Conservation (phyloP, 805 yeast species). For the Ogataea pilisensis region DNA sequence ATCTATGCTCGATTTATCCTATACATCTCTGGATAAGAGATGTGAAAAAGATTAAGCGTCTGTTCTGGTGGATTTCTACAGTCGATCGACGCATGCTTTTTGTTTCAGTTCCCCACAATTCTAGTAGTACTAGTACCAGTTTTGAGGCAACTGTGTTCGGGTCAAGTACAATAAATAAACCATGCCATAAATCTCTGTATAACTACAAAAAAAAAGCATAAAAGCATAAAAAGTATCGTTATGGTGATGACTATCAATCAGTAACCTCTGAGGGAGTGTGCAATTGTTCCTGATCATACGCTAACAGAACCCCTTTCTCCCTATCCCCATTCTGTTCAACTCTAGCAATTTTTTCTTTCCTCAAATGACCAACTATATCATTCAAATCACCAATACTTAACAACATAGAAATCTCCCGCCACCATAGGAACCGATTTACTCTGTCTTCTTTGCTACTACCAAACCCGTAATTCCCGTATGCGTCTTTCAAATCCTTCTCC, state of each 20-base stretch:
- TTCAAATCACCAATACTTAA: slow-evolving; percentile 23
- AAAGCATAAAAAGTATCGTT: neutral
- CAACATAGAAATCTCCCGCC: slow-evolving; percentile 34
- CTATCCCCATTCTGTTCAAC: slow-evolving; percentile 3
- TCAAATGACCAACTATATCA: slow-evolving; percentile 18
- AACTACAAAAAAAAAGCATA: neutral
- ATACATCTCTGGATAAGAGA: neutral
- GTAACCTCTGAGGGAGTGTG: neutral
- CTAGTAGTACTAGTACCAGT: too few species aligned
- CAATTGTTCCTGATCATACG: neutral
- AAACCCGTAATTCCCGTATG: slow-evolving; percentile 48
- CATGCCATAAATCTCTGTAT: too few species aligned
- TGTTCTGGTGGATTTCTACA: neutral
- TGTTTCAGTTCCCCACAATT: too few species aligned
- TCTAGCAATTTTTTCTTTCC: slow-evolving; percentile 8
- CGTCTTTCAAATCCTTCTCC: slow-evolving; percentile 36
- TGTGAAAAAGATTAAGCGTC: neutral
- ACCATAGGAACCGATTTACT: slow-evolving; percentile 55
- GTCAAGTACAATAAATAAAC: too few species aligned
- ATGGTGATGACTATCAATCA: neutral
- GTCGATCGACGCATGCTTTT: too few species aligned
- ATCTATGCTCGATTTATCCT: neutral
- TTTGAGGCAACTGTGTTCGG: too few species aligned
- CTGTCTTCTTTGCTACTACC: slow-evolving; percentile 48
- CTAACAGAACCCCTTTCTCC: neutral